A percentile compares a stretch with the other conserved stretches of the same genome.
Evolutionary conservation across 371 early-diverging fungal genomes (phyloP).

Genomic region (Mucor mucedo): DNA sequence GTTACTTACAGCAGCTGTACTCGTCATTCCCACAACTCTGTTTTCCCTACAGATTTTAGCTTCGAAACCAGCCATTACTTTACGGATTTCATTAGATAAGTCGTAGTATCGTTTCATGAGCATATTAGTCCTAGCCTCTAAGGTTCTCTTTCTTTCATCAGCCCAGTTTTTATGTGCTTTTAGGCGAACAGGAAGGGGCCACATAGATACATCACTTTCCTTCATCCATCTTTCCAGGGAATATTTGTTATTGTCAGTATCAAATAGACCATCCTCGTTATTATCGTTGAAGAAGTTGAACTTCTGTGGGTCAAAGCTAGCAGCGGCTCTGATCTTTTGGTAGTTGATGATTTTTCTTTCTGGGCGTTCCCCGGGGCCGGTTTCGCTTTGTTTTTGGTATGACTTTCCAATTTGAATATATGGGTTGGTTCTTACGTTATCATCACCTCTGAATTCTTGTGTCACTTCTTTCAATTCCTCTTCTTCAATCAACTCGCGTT

Average conservation of each 20-base stretch:
- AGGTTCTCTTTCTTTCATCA: slow-evolving; percentile 36
- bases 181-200: slow-evolving; percentile 58
- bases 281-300: slow-evolving; percentile 43
- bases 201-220: slow-evolving; percentile 57
- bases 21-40: slow-evolving; percentile 73
- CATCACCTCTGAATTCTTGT: slow-evolving; percentile 51
- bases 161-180: slow-evolving; percentile 64
- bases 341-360: slow-evolving; percentile 44
- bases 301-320: slow-evolving; percentile 1
- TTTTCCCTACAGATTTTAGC: slow-evolving; percentile 48
- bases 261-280: slow-evolving; percentile 13
- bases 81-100: slow-evolving; percentile 50
- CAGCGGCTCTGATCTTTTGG: slow-evolving; percentile 27
- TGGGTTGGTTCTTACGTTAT: slow-evolving; percentile 30
- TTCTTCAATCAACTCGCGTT: slow-evolving; percentile 57
- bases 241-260: slow-evolving; percentile 13
- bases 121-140: slow-evolving; percentile 32
- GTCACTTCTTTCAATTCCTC: slow-evolving; percentile 56
- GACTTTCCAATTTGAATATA: slow-evolving; percentile 45
- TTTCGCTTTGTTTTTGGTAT: slow-evolving; percentile 28
- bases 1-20: slow-evolving; percentile 69
- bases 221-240: slow-evolving; percentile 48
- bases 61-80: slow-evolving; percentile 42
- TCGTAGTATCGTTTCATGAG: slow-evolving; percentile 45
- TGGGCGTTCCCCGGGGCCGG: slow-evolving; percentile 17